Evolutionary conservation across 129 eudicot genomes (phyloP).

Genomic region (Flaveria linearis): DNA sequence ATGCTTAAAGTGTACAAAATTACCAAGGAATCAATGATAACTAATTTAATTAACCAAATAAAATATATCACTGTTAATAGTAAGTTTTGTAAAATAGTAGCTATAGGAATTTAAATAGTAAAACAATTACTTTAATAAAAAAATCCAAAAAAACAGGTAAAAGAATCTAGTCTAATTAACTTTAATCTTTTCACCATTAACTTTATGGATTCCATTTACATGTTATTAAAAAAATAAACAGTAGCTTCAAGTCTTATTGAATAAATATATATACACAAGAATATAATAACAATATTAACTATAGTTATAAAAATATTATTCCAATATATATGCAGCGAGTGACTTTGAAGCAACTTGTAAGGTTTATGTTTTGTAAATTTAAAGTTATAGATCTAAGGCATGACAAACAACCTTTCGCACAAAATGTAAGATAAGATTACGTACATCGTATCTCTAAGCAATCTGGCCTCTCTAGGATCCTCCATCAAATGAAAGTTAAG

Average conservation of each 20-base stretch:
- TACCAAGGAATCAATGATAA: not conserved
- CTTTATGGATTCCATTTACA: not conserved
- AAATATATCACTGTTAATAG: not conserved
- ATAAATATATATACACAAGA: not conserved
- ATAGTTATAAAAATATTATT: no score
- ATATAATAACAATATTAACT: not conserved
- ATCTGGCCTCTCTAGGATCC: no score
- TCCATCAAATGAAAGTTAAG: no score
- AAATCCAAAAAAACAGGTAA: not conserved
- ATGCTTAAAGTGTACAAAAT: not conserved
- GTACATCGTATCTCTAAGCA: no score
- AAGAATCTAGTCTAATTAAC: not conserved
- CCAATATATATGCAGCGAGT: no score
- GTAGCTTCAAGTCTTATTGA: not conserved
- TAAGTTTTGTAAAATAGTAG: not conserved
- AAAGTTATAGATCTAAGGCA: no score
- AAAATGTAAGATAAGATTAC: no score
- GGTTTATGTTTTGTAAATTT: no score
- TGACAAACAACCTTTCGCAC: no score
- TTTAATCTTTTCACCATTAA: not conserved
- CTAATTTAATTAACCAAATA: not conserved
- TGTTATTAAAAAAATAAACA: not conserved
- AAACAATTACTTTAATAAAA: not conserved
- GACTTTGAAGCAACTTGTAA: no score
- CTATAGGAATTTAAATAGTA: not conserved